Evolutionary conservation across 2,329 filamentous ascomycete species (phyloP), one percentile per base, ranked within the genome.

Genomic region (Neophaeococcomyces aloes): DNA sequence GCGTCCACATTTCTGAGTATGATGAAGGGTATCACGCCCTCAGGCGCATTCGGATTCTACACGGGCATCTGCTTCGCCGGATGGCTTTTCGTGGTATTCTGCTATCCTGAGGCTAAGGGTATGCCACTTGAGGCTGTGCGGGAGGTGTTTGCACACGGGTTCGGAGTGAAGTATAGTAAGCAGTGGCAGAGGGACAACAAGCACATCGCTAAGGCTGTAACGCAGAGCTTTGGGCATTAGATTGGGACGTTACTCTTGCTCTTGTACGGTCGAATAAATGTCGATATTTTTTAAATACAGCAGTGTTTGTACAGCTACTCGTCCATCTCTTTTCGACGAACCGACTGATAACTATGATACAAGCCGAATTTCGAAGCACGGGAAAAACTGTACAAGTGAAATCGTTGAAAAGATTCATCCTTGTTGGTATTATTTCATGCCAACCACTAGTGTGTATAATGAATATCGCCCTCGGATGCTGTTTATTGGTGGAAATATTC

Each of bases 11-110:
- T 70, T 51, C 69, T 70, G 1, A 63, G 63, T 4, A 68, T 71
- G 54, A 57, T 72, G 14, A 52, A 48, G 8, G 68, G 63, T 4
- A 65, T 77, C 58, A 69, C 62, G 6, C 62, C 70, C 1, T 67
- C 68, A 2, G 72, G 72, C 5, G 72, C 75, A 2, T 80, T 81
- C 52, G 70, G 74, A 2, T 78, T 81, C 34, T 46, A 40, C 32
- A 66, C 64, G 11, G 75, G 63, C 0, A 61, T 82, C 7, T 73
- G 68, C 49, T 62, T 68, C 44, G 50, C 69, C 29, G 70, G 69
- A 5, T 69, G 64, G 60, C 32, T 70, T 4, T 61, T 67, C 44
- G 63, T 74, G 18, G 63, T 66, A 42, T 67, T 72, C 58, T 72
- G 60, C 50, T 75, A 73, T 50, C 71, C 71, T 0, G 70, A 75